Evolutionary conservation across 495 filamentous ascomycete species (phyloP).

Genomic region (Penicillium simplicissimum): DNA sequence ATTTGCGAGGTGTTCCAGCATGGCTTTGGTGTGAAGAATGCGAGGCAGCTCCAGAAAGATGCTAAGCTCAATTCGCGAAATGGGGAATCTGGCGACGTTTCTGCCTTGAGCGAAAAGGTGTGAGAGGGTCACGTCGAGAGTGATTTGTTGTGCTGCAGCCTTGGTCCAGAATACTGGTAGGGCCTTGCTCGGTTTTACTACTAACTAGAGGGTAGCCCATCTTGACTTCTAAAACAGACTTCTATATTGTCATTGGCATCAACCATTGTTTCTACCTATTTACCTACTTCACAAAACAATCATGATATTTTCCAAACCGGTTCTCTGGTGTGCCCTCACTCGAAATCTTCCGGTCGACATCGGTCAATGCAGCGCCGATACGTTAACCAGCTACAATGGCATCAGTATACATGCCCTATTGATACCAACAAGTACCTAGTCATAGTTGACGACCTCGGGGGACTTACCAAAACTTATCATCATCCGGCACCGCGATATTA

Average conservation of each 20-base stretch:
- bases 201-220: not conserved
- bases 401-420: too few relatives aligned
- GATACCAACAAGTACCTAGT: too few relatives aligned
- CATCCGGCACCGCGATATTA: too few relatives aligned
- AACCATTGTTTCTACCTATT: not conserved
- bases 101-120: not conserved
- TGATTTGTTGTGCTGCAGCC: not conserved
- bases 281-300: not conserved
- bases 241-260: not conserved
- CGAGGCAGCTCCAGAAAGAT: not conserved
- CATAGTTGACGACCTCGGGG: too few relatives aligned
- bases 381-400: too few relatives aligned
- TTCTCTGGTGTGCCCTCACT: not conserved
- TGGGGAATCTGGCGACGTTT: not conserved
- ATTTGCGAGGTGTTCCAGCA: not conserved
- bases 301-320: not conserved
- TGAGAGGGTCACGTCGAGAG: not conserved
- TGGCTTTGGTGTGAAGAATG: not conserved
- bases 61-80: not conserved
- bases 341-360: constrained; percentile 25
- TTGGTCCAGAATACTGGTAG: not conserved
- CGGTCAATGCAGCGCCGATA: constrained; percentile 26
- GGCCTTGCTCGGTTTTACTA: not conserved
- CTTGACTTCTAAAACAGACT: not conserved
- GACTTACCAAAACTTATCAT: too few relatives aligned